Evolutionary conservation across 129 eudicot species (phyloP).

Genomic region (Flaveria trinervia): DNA sequence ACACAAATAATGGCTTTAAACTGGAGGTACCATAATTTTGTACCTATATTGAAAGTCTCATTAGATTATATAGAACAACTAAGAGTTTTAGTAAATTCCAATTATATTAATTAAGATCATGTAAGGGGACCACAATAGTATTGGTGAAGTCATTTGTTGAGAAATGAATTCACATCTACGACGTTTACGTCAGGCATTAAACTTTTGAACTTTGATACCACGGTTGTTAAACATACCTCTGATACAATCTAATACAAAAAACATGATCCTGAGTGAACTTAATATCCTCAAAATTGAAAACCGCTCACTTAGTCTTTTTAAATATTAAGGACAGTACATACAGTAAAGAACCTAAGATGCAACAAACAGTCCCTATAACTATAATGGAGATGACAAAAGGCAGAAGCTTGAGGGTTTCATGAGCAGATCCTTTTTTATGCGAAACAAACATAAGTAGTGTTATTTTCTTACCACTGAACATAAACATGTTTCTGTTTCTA

Average conservation of each 20-base stretch:
- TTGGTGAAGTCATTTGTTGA: neutral
- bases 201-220: conserved; percentile 18
- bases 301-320: neutral
- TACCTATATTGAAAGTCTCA: neutral
- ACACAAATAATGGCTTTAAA: conserved; percentile 6
- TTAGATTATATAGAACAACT: neutral
- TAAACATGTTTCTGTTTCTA: neutral
- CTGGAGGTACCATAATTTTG: neutral
- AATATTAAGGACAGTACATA: neutral
- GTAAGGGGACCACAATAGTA: neutral
- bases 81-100: neutral
- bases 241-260: neutral
- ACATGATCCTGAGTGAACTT: neutral
- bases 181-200: conserved; percentile 1
- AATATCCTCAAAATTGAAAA: neutral
- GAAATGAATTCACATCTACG: neutral
- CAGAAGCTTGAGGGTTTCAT: neutral
- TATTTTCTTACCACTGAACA: neutral
- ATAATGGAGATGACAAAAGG: neutral
- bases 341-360: conserved; percentile 4
- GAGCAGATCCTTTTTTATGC: neutral
- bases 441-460: neutral
- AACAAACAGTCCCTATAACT: neutral
- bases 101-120: neutral
- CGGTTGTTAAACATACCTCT: neutral